phyloP scores from a whole-genome alignment of 192 early-diverging fungal species.

The Coemansia sp. region DNA sequence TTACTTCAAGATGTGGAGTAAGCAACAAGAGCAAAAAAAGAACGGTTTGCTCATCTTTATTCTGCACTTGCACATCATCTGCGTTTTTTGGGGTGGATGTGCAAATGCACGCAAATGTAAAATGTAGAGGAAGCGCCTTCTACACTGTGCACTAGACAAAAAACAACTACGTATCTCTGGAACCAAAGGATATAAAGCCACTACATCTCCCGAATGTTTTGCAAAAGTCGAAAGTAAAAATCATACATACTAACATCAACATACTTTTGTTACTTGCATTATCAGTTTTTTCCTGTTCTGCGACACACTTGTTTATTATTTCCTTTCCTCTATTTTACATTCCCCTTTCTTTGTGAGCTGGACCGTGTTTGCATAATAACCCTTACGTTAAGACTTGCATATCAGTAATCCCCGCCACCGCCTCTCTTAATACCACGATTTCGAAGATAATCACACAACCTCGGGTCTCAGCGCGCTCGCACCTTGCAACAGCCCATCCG shows the following conservation, averaged over 20 bases:
- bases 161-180: background rate
- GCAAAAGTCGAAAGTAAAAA: background rate
- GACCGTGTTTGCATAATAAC: background rate
- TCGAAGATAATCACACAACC: background rate
- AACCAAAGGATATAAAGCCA: background rate
- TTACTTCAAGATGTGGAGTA: background rate
- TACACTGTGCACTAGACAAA: background rate
- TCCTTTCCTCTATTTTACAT: background rate
- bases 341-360: background rate
- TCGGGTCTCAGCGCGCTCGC: background rate
- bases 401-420: background rate
- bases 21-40: background rate
- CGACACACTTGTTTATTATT: background rate
- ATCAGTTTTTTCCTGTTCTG: background rate
- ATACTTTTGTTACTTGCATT: constrained; percentile 1
- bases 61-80: background rate
- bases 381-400: background rate
- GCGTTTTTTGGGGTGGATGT: background rate
- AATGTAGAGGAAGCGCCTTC: background rate
- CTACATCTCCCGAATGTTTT: background rate
- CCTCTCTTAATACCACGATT: background rate
- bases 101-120: background rate
- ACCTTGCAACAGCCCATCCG: background rate
- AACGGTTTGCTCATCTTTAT: background rate
- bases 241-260: background rate